Conservation (phyloP, 2,329 filamentous ascomycete species). For the Xylariomycetidae sp. region DNA sequence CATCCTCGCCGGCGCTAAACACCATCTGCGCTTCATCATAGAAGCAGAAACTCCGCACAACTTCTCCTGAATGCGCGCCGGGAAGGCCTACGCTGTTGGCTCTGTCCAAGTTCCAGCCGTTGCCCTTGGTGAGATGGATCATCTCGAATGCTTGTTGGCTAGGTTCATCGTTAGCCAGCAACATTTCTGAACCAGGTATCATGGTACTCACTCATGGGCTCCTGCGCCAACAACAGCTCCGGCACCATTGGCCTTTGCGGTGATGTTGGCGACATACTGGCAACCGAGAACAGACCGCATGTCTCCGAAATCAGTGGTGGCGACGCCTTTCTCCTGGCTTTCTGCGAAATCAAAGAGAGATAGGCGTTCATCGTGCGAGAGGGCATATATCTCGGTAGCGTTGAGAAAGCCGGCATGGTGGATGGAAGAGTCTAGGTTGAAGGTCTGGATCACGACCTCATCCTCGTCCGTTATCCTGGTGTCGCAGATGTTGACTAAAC, state of each 20-base stretch:
- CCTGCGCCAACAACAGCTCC: slow-evolving; percentile 59
- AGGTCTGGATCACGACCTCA: slow-evolving; percentile 69
- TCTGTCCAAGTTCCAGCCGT: slow-evolving; percentile 47
- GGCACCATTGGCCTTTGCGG: slow-evolving; percentile 50
- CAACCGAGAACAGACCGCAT: slow-evolving; percentile 59
- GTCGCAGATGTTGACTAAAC: slow-evolving; percentile 72
- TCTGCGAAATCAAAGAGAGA: slow-evolving; percentile 67
- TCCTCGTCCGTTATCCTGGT: slow-evolving; percentile 66
- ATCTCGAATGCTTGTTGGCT: slow-evolving; percentile 52
- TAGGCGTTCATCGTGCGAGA: slow-evolving; percentile 74
- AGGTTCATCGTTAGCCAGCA: slow-evolving; percentile 3
- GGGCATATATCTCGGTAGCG: slow-evolving; percentile 58
- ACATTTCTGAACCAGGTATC: neutral
- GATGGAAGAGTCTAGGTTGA: slow-evolving; percentile 71
- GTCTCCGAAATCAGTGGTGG: slow-evolving; percentile 59
- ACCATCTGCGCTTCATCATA: slow-evolving; percentile 54
- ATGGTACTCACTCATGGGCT: slow-evolving; percentile 54
- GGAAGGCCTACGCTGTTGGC: slow-evolving; percentile 52
- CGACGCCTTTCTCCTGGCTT: slow-evolving; percentile 52
- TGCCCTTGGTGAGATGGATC: slow-evolving; percentile 47
- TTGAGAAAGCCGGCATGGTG: slow-evolving; percentile 69
- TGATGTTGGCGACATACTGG: slow-evolving; percentile 67
- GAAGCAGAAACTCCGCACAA: slow-evolving; percentile 59
- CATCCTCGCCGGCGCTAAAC: slow-evolving; percentile 55
- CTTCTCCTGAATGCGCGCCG: slow-evolving; percentile 57